Evolutionary conservation across 2,329 filamentous ascomycete species (phyloP).

Genomic region (Trichophyton rubrum): DNA sequence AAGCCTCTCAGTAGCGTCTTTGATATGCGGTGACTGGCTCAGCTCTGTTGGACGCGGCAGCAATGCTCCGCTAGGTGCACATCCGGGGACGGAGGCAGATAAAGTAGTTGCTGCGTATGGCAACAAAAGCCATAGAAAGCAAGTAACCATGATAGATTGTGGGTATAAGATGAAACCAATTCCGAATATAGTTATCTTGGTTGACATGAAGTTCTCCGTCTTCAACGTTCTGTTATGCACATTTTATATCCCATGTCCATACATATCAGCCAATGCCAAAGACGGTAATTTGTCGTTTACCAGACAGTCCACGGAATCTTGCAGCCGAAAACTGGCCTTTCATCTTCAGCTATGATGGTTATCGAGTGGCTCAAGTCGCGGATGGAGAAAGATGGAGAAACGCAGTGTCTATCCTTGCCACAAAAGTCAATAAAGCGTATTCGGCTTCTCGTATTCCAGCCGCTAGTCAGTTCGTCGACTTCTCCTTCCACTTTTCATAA

Average conservation of each 20-base stretch:
- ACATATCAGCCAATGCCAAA: background rate
- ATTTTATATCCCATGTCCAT: background rate
- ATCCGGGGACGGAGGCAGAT: background rate
- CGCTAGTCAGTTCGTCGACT: background rate
- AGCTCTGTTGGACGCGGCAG: slow-evolving; percentile 25
- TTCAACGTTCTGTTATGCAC: background rate
- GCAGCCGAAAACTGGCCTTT: background rate
- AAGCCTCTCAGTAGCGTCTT: slow-evolving; percentile 21
- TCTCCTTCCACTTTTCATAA: background rate
- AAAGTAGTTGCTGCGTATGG: background rate
- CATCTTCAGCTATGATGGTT: background rate
- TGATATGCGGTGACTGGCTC: slow-evolving; percentile 18
- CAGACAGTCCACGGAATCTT: background rate
- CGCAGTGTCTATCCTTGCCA: background rate
- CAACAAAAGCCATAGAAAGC: background rate
- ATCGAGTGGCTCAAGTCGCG: too few species aligned
- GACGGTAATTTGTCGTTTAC: background rate
- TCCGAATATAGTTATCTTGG: background rate
- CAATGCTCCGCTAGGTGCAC: slow-evolving; percentile 5
- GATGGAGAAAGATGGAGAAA: background rate
- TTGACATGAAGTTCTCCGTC: background rate
- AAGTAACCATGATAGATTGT: background rate
- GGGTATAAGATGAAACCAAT: background rate
- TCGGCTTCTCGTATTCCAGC: background rate
- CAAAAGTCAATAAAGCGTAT: background rate